Evolutionary conservation across 257 asterid species (phyloP).

Genomic region (Solanum stenotomum): DNA sequence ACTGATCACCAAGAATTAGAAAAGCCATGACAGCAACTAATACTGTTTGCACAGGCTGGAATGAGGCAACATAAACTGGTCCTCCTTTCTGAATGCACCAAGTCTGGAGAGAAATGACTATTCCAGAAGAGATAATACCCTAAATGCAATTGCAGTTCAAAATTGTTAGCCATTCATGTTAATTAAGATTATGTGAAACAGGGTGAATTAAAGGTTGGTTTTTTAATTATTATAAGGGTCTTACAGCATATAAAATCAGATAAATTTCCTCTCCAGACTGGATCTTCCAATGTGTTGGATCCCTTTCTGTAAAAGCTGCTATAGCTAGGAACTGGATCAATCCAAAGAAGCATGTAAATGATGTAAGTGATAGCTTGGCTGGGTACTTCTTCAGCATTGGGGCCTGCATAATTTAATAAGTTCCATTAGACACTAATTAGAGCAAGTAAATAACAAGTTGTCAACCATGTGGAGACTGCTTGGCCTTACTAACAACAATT

Average conservation of each 20-base stretch:
- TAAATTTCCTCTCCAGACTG: conserved; percentile 55
- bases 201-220: background rate
- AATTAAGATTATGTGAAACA: background rate
- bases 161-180: background rate
- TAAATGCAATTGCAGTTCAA: conserved; percentile 11
- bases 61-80: conserved; percentile 78
- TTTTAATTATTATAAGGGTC: background rate
- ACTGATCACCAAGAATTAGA: conserved; percentile 57
- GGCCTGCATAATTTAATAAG: conserved; percentile 36
- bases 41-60: conserved; percentile 89
- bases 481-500: background rate
- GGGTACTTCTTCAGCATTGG: conserved; percentile 83
- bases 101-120: conserved; percentile 69
- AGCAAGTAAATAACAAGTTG: background rate
- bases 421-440: background rate
- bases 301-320: conserved; percentile 75
- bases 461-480: background rate
- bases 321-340: conserved; percentile 60
- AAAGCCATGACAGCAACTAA: conserved; percentile 77
- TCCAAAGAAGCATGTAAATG: conserved; percentile 81
- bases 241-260: conserved; percentile 77
- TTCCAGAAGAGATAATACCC: conserved; percentile 84
- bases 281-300: conserved; percentile 59
- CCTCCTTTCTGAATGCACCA: conserved; percentile 95
- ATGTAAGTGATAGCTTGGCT: conserved; percentile 77